A percentile compares a stretch with the other conserved stretches of the same genome.
Evolutionary conservation across 495 filamentous ascomycete species (phyloP).

Genomic region (Neurospora sp.): DNA sequence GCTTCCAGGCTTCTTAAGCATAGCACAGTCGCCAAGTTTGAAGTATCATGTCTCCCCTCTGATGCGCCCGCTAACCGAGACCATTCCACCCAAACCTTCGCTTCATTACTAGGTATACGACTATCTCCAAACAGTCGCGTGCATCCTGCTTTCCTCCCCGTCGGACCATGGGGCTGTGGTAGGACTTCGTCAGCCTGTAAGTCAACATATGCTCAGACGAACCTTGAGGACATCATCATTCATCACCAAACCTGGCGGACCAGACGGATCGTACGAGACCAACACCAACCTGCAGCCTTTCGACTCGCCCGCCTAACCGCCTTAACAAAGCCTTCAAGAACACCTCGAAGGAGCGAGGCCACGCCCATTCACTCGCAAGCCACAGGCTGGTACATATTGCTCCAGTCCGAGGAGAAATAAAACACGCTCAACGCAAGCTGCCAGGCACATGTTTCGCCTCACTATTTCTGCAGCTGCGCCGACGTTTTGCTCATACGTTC

Average conservation of each 20-base stretch:
- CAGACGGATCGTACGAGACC: not conserved
- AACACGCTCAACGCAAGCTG: not conserved
- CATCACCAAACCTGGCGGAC: not conserved
- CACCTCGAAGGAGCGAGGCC: not conserved
- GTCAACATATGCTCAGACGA: not conserved
- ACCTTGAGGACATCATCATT: not conserved
- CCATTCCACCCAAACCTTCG: not conserved
- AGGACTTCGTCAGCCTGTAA: not conserved
- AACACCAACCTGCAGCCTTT: not conserved
- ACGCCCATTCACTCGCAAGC: not conserved
- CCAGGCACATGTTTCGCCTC: not conserved
- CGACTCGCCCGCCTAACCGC: not conserved
- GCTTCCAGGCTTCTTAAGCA: not conserved
- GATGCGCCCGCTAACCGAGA: not conserved
- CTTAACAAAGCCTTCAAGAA: not conserved
- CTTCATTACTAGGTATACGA: not conserved
- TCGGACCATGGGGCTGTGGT: not conserved
- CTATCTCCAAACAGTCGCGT: not conserved
- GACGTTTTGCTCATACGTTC: not conserved
- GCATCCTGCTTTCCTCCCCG: not conserved
- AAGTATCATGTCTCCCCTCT: not conserved
- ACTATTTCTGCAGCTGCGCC: not conserved
- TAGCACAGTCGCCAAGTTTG: not conserved
- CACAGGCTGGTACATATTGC: not conserved
- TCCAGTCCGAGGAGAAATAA: not conserved